Percentiles rank a stretch among this genome's conserved stretches.
These are phyloP conservation scores for Chlamydomonas schloesseri DNA, from an alignment of 139 green algal genomes.

Conservation along the genomic window DNA sequence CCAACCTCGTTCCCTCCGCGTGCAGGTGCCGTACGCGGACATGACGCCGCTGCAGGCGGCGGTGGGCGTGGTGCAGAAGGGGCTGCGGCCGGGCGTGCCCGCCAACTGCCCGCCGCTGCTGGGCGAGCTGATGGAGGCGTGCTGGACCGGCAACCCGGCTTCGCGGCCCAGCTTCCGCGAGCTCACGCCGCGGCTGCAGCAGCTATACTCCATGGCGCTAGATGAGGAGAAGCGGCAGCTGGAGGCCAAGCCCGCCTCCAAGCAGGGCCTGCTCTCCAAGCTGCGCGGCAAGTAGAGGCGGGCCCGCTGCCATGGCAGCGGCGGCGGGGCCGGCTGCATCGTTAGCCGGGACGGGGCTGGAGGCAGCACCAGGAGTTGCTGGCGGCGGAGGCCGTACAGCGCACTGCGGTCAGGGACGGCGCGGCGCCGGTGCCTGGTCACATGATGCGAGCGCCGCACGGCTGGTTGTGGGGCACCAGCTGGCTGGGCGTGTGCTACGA, in stretches of 20 bases:
- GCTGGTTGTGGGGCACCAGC: no score
- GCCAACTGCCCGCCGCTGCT: conserved; percentile 74
- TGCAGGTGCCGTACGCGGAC: conserved; percentile 89
- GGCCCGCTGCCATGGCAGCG: no score
- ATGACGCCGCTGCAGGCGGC: conserved; percentile 93
- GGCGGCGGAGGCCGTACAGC: no score
- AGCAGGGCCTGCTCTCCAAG: conserved; percentile 56
- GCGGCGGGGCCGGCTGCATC: no score
- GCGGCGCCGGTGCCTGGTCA: no score
- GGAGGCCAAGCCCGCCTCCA: conserved; percentile 10
- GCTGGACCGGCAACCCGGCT: conserved; percentile 74
- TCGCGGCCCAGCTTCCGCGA: conserved; percentile 70
- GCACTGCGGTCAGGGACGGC: no score
- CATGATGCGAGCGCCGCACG: no score
- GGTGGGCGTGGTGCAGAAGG: conserved; percentile 98
- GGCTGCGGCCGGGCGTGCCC: conserved; percentile 87
- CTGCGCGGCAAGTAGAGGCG: conserved; percentile 51
- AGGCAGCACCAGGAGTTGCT: no score
- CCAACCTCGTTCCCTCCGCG: no score
- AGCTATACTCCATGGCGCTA: conserved; percentile 39
- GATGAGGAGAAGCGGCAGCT: conserved; percentile 59
- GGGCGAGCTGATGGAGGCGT: conserved; percentile 84
- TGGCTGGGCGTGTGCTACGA: no score
- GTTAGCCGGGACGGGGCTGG: no score
- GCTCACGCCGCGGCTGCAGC: conserved; percentile 66